Evolutionary conservation across 163 green algal species (phyloP).

Genomic region (Chloromonas sp.): DNA sequence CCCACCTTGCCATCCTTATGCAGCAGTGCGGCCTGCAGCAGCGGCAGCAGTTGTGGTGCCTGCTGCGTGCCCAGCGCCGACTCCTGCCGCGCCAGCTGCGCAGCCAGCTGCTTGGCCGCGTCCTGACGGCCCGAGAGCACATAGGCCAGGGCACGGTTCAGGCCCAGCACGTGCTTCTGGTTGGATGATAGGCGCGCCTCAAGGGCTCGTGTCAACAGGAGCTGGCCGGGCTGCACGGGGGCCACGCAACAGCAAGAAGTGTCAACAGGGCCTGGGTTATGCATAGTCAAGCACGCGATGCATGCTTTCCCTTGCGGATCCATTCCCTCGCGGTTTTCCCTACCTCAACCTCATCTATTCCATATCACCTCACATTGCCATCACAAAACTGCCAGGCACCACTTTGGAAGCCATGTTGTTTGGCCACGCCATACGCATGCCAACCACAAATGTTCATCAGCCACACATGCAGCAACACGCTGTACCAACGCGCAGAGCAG

Average conservation of each 20-base stretch:
- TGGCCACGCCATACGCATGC: too few species aligned
- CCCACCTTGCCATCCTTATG: conserved; percentile 40
- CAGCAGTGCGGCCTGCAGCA: conserved; percentile 58
- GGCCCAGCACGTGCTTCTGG: conserved; percentile 64
- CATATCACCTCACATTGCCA: too few species aligned
- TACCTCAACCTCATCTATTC: too few species aligned
- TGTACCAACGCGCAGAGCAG: too few species aligned
- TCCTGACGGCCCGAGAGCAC: conserved; percentile 35
- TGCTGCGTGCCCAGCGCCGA: conserved; percentile 1
- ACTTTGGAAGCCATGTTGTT: too few species aligned
- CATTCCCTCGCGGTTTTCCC: too few species aligned
- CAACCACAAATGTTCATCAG: too few species aligned
- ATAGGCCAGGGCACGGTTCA: conserved; percentile 66
- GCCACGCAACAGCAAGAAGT: not conserved
- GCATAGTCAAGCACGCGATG: not conserved
- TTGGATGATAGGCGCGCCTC: conserved; percentile 52
- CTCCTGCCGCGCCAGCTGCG: conserved; percentile 1
- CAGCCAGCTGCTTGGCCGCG: conserved; percentile 4
- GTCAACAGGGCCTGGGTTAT: not conserved
- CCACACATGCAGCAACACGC: too few species aligned
- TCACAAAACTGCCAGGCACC: too few species aligned
- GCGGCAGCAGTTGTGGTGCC: conserved; percentile 2
- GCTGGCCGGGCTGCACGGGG: not conserved
- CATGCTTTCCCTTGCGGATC: too few species aligned
- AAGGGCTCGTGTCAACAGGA: conserved; percentile 22